Base-by-base conservation (phyloP, 164 flowering plant species). In the Liquidambar formosana region DNA sequence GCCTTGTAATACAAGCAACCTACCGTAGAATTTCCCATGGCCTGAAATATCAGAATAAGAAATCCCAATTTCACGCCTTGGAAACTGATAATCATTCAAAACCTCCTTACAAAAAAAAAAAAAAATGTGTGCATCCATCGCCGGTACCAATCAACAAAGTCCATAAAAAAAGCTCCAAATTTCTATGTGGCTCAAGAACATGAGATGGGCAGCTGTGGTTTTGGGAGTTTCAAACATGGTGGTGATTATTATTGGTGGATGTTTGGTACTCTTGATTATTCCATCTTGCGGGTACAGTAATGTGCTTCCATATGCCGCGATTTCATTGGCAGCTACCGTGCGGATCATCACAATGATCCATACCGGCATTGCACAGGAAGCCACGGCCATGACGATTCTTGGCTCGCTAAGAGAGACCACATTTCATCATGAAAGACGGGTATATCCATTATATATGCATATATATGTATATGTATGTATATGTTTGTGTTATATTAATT, bases 401-500 rank as follows among this genome's bases (percentile, higher is more conserved):
- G 75, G 73, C 18, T 73, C 84, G 43, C 76, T 75, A 11, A 21
- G 65, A 15, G 80, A 75, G 8, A 67, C 61, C 26, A n/a, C 72
- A 64, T 25, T 80, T 67, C 93, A 90, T 67, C 85, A 62, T 27
- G 69, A 88, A 48, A 80, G 86, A 80, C 86, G 90, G 84, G 97
- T 89, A 80, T 8, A 14, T 19, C 1, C 41, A 10, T 47, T 26
- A n/a, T 13, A 21, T n/a, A 5, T 19, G 9, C 12, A 3, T 38
- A n/a, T n/a, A n/a, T n/a, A n/a, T n/a, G n/a, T n/a, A n/a, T n/a
- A n/a, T n/a, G n/a, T n/a, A n/a, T n/a, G n/a, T n/a, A n/a, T n/a
- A n/a, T n/a, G n/a, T n/a, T n/a, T n/a, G n/a, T n/a, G n/a, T n/a
- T n/a, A n/a, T 14, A 22, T 19, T 18, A 45, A 22, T 18, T 11